phyloP scores from a whole-genome alignment of 2,329 filamentous ascomycete genomes.

The Thyridium curvatum region DNA sequence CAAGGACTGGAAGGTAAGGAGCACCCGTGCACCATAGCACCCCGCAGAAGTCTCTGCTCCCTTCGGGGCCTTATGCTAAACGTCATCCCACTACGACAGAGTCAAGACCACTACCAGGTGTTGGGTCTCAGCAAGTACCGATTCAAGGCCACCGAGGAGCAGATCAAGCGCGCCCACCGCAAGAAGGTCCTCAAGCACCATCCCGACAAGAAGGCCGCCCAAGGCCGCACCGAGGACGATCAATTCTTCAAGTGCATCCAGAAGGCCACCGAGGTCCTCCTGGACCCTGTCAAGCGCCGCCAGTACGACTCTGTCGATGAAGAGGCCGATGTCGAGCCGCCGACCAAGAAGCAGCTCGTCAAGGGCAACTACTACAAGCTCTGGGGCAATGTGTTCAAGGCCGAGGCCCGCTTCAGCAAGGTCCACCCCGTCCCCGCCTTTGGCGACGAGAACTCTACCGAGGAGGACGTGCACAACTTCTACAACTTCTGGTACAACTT shows the following conservation, averaged over 20 bases:
- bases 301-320: conserved; percentile 98
- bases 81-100: too few species aligned
- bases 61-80: too few species aligned
- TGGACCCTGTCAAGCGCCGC: conserved; percentile 84
- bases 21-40: conserved; percentile 2
- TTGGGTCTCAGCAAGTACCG: conserved; percentile 90
- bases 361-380: conserved; percentile 94
- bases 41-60: too few species aligned
- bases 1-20: conserved; percentile 98
- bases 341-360: conserved; percentile 76
- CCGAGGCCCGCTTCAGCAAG: conserved; percentile 90
- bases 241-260: conserved; percentile 99
- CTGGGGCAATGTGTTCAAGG: conserved; percentile 84
- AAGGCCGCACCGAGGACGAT: conserved; percentile 83
- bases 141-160: conserved; percentile 87
- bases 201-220: conserved; percentile 96
- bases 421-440: conserved; percentile 80
- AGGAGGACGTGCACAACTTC: conserved; percentile 88
- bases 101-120: conserved; percentile 96
- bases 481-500: conserved; percentile 99
- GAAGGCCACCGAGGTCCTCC: conserved; percentile 89
- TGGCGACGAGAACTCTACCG: conserved; percentile 75
- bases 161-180: conserved; percentile 98
- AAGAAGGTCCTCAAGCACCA: conserved; percentile 99
- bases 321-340: conserved; percentile 84